phyloP scores from a whole-genome alignment of 169 alveolate species.

The Blepharisma undulans region DNA sequence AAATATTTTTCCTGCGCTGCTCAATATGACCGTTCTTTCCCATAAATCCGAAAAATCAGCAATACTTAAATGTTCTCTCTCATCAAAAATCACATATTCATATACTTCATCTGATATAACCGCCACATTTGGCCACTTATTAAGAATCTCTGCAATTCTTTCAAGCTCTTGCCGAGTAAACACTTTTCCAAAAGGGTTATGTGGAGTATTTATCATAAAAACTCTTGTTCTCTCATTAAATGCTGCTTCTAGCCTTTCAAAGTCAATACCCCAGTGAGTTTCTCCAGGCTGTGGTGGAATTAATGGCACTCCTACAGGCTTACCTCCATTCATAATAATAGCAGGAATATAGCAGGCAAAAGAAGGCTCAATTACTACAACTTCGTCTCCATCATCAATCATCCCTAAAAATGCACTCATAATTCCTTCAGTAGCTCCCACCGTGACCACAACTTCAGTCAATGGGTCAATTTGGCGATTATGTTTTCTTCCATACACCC shows the following conservation, averaged over 20 bases:
- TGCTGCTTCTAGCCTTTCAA: slow-evolving; percentile 54
- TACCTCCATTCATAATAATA: slow-evolving; percentile 25
- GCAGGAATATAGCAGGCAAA: slow-evolving; percentile 33
- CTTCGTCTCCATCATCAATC: slow-evolving; percentile 39
- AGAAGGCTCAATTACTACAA: slow-evolving; percentile 36
- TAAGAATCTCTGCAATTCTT: slow-evolving; percentile 60
- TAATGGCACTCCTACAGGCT: slow-evolving; percentile 16
- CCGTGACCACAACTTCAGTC: slow-evolving; percentile 32
- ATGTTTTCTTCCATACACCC: neutral
- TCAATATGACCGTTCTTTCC: slow-evolving; percentile 71
- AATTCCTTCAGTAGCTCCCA: slow-evolving; percentile 38
- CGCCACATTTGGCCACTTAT: slow-evolving; percentile 57
- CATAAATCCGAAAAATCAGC: slow-evolving; percentile 65
- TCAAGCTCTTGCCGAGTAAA: slow-evolving; percentile 66
- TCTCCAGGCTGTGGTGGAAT: slow-evolving; percentile 22
- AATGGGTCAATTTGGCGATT: slow-evolving; percentile 30
- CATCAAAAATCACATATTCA: slow-evolving; percentile 72
- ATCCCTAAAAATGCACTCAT: neutral
- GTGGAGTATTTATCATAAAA: slow-evolving; percentile 75
- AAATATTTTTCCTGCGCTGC: slow-evolving; percentile 75
- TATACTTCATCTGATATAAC: slow-evolving; percentile 79
- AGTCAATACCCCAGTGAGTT: slow-evolving; percentile 67
- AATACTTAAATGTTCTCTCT: slow-evolving; percentile 50
- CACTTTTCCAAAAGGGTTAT: slow-evolving; percentile 81
- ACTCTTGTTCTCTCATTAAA: slow-evolving; percentile 63